Conservation (phyloP, 2,329 filamentous ascomycete genomes). For the Aspergillus sp. region DNA sequence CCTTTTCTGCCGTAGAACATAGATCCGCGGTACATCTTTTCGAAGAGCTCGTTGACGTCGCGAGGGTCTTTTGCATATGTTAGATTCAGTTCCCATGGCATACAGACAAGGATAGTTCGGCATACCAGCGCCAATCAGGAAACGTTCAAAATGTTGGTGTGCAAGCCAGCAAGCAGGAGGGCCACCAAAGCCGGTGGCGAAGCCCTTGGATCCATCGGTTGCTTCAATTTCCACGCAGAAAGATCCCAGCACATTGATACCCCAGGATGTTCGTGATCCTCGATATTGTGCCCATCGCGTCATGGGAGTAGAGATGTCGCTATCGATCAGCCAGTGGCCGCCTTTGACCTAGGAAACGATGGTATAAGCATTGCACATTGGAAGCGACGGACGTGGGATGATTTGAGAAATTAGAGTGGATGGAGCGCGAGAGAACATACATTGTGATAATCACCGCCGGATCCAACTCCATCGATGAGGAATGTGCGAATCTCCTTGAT, state of each 20-base stretch:
- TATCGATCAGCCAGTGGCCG: constrained; percentile 79
- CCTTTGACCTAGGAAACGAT: constrained; percentile 40
- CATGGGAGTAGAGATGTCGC: constrained; percentile 89
- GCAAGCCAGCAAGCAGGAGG: constrained; percentile 93
- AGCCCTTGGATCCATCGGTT: constrained; percentile 86
- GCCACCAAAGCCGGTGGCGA: constrained; percentile 91
- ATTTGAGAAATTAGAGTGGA: background rate
- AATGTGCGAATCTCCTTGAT: constrained; percentile 49
- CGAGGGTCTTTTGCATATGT: constrained; percentile 63
- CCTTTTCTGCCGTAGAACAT: constrained; percentile 98
- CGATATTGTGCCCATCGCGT: constrained; percentile 87
- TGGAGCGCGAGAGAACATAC: constrained; percentile 54
- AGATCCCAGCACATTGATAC: constrained; percentile 91
- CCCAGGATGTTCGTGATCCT: constrained; percentile 85
- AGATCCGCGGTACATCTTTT: constrained; percentile 93
- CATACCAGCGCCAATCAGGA: constrained; percentile 74
- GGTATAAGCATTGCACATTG: background rate
- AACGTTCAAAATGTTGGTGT: constrained; percentile 89
- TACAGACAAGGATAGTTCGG: background rate
- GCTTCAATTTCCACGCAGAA: constrained; percentile 90
- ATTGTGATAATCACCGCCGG: constrained; percentile 74
- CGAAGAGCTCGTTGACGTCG: constrained; percentile 88
- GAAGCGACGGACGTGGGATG: background rate
- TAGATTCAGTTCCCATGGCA: background rate
- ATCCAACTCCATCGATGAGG: constrained; percentile 48